Base-by-base conservation (phyloP, 257 asterid genomes). In the Leonotis leonurus region DNA sequence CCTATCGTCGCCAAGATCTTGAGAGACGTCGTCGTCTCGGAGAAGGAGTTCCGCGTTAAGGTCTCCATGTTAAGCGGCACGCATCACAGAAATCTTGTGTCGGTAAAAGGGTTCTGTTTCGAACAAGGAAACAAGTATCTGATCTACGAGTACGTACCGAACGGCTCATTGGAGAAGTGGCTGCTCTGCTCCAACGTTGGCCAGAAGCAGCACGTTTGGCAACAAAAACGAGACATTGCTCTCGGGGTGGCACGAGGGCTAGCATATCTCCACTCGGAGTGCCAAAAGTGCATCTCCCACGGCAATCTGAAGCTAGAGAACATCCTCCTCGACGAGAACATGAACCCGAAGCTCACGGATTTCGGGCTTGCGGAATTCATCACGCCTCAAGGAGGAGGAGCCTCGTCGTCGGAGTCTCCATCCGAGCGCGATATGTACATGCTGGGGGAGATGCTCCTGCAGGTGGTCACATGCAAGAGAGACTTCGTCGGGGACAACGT, bases 91-190 rank as follows among this genome's bases (percentile, higher is more conserved):
- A 85, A 85, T 49, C 73, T 85, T 6, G 83, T 44, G 8, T 74
- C 93, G 0, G 50, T 85, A 0, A 85, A 82, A 66, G 93, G 89
- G 8, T 85, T 85, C 60, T 82, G 93, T 20, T 85, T 65, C 22
- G 93, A 85, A 8, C 60, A 60, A 13, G 72, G 67, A 36, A 78
- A 76, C 63, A 85, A 85, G 68, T 6, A 73, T 25, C 77, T 81
- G 20, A 64, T 84, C 5, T 84, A 81, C 10, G 88, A 85, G 77
- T 74, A 69, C n/a, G 78, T 82, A 8, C 71, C 78, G 0, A 74
- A 80, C 33, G 94, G 89, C 13, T 85, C 94, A 0, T 60, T 85
- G 50, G 79, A 80, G 67, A 65, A 78, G 45, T 85, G 89, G 94
- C 71, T 85, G 45, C 58, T 74, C 40, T 51, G 40, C 44, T 32